A percentile compares a stretch with the other conserved stretches of the same genome.
Evolutionary conservation across 2,329 filamentous ascomycete genomes (phyloP).

Genomic region (Neofusicoccum ribis): DNA sequence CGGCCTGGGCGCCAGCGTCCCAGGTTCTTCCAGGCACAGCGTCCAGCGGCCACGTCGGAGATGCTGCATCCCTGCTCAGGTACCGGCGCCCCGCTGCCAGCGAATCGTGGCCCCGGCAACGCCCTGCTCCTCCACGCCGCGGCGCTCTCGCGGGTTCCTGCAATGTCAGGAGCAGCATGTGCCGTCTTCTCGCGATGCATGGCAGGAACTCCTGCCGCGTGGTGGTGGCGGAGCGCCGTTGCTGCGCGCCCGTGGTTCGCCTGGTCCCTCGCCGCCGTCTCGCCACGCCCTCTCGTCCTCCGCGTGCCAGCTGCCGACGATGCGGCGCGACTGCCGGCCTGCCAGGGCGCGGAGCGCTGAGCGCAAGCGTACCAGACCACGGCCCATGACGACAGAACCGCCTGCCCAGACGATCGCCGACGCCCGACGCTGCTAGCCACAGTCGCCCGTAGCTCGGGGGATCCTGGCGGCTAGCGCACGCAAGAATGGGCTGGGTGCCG

Average conservation of each 20-base stretch:
- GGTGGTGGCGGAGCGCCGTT: slow-evolving; percentile 5
- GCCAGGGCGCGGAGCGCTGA: background rate
- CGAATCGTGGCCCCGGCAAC: slow-evolving; percentile 2
- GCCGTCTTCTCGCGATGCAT: slow-evolving; percentile 16
- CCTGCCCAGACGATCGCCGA: background rate
- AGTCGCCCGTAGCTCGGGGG: slow-evolving; percentile 11
- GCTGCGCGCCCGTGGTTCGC: background rate
- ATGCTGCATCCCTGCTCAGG: slow-evolving; percentile 13
- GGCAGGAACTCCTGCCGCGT: background rate
- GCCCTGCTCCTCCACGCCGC: background rate
- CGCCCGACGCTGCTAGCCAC: background rate
- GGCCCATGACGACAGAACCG: slow-evolving; percentile 1
- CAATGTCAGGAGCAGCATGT: slow-evolving; percentile 5
- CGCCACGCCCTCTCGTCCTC: background rate
- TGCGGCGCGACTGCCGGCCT: background rate
- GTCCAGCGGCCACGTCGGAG: slow-evolving; percentile 7
- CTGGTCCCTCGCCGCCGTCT: background rate
- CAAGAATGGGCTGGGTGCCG: background rate
- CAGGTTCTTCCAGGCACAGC: slow-evolving; percentile 10
- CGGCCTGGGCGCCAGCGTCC: background rate
- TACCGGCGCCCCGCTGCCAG: background rate
- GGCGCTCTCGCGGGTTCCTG: slow-evolving; percentile 13
- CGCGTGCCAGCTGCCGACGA: background rate
- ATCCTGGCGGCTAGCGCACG: background rate
- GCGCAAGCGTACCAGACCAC: background rate